phyloP scores from a whole-genome alignment of 495 filamentous ascomycete genomes.

The Talaromyces adpressus region DNA sequence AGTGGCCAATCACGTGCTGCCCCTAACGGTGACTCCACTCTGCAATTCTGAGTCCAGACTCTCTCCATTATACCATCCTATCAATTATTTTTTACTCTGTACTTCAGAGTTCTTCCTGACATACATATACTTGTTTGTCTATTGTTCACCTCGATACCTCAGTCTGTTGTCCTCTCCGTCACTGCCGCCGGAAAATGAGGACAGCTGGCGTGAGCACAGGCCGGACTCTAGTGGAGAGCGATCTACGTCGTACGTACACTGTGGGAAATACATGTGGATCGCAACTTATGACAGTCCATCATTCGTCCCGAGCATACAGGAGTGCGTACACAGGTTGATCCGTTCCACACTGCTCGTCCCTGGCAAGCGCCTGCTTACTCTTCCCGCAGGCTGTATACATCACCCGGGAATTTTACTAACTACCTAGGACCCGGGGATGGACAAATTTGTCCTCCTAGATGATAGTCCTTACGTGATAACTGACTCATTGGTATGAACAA shows the following conservation, averaged over 20 bases:
- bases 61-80: too few relatives aligned
- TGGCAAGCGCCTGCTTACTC: background rate
- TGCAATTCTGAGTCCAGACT: background rate
- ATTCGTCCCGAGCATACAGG: background rate
- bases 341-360: background rate
- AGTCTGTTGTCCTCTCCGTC: background rate
- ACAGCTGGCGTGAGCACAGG: background rate
- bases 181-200: background rate
- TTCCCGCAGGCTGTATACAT: background rate
- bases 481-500: background rate
- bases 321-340: background rate
- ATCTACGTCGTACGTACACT: background rate
- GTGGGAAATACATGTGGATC: background rate
- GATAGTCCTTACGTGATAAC: background rate
- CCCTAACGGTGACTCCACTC: background rate
- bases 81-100: too few relatives aligned
- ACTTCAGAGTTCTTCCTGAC: background rate
- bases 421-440: too few relatives aligned
- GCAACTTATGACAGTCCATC: background rate
- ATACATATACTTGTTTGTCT: background rate
- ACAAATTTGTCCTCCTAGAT: background rate
- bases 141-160: background rate
- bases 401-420: background rate
- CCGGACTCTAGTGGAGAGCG: background rate
- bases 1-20: constrained; percentile 2